Evolutionary conservation across 179 eudicot genomes (phyloP).

Genomic region (Pouteria campechiana): DNA sequence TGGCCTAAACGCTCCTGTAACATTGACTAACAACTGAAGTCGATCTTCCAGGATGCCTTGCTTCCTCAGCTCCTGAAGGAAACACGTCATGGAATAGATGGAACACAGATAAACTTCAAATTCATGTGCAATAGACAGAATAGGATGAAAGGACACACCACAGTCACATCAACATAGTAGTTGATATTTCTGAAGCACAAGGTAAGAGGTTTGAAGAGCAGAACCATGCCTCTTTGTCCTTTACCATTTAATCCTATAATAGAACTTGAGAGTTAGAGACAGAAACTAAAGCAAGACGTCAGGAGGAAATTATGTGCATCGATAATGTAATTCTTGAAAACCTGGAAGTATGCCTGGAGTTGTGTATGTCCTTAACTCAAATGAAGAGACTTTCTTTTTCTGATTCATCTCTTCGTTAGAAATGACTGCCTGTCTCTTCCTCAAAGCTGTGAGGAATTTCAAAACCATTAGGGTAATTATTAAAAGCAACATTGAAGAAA

Average conservation of each 20-base stretch:
- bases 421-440: constrained; percentile 48
- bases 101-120: constrained; percentile 7
- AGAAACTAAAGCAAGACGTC: neutral
- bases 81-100: neutral
- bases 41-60: constrained; percentile 44
- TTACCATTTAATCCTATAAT: constrained; percentile 31
- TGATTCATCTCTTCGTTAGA: constrained; percentile 18
- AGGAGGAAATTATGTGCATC: too few relatives aligned
- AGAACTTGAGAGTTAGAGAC: neutral
- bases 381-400: constrained; percentile 1
- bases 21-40: constrained; percentile 51
- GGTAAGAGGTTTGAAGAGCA: constrained; percentile 86
- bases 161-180: constrained; percentile 70
- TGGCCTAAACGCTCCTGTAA: constrained; percentile 79
- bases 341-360: too few relatives aligned
- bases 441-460: constrained; percentile 39
- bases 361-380: too few relatives aligned
- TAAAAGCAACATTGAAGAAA: neutral
- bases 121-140: neutral
- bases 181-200: constrained; percentile 69
- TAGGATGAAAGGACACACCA: constrained; percentile 29
- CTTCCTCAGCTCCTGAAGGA: constrained; percentile 62
- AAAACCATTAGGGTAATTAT: constrained; percentile 1
- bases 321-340: too few relatives aligned
- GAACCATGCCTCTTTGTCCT: constrained; percentile 67